A percentile compares a stretch with the other conserved stretches of the same genome.
Evolutionary conservation across 352 stramenopile genomes (phyloP).

Genomic region (Aphanomyces euteiches): DNA sequence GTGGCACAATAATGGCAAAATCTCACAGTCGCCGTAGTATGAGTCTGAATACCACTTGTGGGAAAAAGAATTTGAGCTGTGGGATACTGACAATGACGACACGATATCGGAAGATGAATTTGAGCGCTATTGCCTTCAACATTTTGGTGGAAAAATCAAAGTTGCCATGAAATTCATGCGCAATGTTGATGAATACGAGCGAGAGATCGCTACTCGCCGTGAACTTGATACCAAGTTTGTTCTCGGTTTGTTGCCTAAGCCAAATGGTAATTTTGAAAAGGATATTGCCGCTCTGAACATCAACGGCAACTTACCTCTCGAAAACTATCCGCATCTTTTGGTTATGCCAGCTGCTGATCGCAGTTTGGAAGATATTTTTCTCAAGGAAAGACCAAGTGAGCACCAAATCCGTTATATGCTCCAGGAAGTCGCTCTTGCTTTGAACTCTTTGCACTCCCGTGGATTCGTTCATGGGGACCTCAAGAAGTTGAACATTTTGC

Average conservation of each 20-base stretch:
- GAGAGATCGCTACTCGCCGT: not conserved
- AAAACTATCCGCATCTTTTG: not conserved
- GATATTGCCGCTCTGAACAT: not conserved
- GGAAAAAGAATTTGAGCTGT: not conserved
- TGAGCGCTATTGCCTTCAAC: not conserved
- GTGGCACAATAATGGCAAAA: not conserved
- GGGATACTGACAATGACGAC: not conserved
- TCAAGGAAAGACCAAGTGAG: not conserved
- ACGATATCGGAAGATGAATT: not conserved
- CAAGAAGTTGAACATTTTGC: slow-evolving; percentile 32
- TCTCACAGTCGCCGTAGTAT: not conserved
- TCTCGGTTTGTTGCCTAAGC: not conserved
- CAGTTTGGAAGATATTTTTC: not conserved
- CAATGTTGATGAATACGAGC: not conserved
- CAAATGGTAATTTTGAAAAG: not conserved
- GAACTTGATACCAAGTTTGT: not conserved
- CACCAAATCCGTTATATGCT: not conserved
- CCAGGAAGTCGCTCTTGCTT: slow-evolving; percentile 2
- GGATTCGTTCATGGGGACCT: slow-evolving; percentile 32
- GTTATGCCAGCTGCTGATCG: slow-evolving; percentile 11
- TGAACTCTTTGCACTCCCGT: not conserved
- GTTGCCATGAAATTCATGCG: slow-evolving; percentile 8
- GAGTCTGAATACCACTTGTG: not conserved
- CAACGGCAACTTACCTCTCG: not conserved
- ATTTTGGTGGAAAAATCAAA: slow-evolving; percentile 14